Conservation (phyloP, 176 grass and related monocot genomes). For the Paspalum notatum region DNA sequence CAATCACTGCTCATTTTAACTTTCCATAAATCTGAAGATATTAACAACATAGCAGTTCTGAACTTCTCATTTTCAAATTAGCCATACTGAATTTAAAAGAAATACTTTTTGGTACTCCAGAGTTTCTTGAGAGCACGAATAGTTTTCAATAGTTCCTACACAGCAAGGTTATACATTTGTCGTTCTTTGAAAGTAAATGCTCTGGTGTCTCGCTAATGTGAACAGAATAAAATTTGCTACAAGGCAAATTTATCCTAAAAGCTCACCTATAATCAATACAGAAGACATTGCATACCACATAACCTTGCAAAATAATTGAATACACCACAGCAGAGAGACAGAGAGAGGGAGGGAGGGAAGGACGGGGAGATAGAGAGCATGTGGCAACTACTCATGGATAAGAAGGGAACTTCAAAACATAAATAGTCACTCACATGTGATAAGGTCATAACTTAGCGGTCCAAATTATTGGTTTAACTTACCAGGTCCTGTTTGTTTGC, state of each 20-base stretch:
- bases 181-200: not conserved
- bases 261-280: not conserved
- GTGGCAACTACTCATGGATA: not conserved
- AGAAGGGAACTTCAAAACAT: not conserved
- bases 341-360: no score
- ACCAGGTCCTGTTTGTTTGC: conserved; percentile 97
- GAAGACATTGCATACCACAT: not conserved
- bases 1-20: not conserved
- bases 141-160: not conserved
- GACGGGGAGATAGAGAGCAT: not conserved
- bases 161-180: not conserved
- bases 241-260: not conserved
- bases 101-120: conserved; percentile 6
- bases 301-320: not conserved
- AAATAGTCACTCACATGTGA: not conserved
- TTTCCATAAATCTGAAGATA: not conserved
- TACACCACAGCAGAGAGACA: not conserved
- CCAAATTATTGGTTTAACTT: conserved; percentile 45
- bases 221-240: not conserved
- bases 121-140: not conserved
- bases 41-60: not conserved
- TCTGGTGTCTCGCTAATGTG: not conserved
- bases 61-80: not conserved
- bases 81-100: not conserved
- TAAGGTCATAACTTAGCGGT: conserved; percentile 3